Evolutionary conservation across 306 rosid species (phyloP).

Genomic region (Cicer yamashitae): DNA sequence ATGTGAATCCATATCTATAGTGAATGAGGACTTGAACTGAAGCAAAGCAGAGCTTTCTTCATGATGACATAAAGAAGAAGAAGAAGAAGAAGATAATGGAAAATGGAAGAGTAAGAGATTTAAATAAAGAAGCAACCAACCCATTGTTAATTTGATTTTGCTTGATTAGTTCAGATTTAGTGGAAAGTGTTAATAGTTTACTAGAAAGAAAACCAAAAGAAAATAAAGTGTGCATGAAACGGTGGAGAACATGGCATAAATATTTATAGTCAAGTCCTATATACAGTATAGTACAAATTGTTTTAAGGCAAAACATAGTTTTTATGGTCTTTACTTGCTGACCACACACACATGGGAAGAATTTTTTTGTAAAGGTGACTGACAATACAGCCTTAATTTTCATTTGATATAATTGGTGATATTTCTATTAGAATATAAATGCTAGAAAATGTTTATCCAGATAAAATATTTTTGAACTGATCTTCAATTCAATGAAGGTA

Average conservation of each 20-base stretch:
- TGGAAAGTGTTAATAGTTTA: neutral
- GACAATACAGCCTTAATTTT: neutral
- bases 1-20: rapidly evolving
- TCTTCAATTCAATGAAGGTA: no score
- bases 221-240: neutral
- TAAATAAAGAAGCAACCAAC: neutral
- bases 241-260: neutral
- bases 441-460: neutral
- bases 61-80: neutral
- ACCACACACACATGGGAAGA: no score
- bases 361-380: no score
- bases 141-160: neutral
- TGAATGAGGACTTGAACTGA: neutral
- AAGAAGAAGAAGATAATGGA: neutral
- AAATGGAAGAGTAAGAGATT: neutral
- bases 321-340: neutral
- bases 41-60: neutral
- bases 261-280: neutral
- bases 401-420: neutral
- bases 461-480: neutral
- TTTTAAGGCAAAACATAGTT: neutral
- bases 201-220: neutral
- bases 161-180: neutral
- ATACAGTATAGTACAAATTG: neutral
- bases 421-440: neutral